A percentile compares a stretch with the other conserved stretches of the same genome.
phyloP scores from a whole-genome alignment of 805 yeast genomes.

The Wickerhamomyces kurtzmanii region DNA sequence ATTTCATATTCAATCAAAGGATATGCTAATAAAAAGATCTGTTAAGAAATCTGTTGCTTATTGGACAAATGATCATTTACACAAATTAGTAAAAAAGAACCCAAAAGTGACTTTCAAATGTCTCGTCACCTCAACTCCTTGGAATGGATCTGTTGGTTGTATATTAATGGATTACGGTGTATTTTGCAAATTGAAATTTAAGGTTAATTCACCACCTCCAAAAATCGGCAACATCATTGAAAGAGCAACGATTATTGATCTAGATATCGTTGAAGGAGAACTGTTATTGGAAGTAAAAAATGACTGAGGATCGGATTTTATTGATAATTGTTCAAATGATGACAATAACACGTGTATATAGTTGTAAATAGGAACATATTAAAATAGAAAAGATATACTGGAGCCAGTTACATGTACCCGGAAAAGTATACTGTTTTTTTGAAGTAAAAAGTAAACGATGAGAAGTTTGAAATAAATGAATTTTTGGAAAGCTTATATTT shows the following conservation, averaged over 20 bases:
- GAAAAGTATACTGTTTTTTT: no score
- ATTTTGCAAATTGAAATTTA: constrained; percentile 19
- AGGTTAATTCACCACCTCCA: constrained; percentile 18
- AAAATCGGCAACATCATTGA: constrained; percentile 33
- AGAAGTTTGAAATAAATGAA: no score
- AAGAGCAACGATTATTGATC: constrained; percentile 26
- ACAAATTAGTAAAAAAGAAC: constrained; percentile 6
- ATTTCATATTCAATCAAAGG: constrained; percentile 34
- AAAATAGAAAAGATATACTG: no score
- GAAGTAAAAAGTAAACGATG: no score
- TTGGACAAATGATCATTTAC: constrained; percentile 24
- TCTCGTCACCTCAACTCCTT: constrained; percentile 31
- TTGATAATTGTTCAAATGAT: no score
- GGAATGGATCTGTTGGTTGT: constrained; percentile 24
- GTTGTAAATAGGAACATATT: no score
- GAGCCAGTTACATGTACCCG: no score
- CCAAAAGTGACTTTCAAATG: constrained; percentile 17
- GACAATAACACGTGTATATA: no score
- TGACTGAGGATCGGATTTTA: no score
- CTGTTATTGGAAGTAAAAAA: constrained; percentile 22
- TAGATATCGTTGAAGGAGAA: constrained; percentile 33
- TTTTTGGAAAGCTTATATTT: no score
- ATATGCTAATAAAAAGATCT: constrained; percentile 24
- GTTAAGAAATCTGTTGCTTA: constrained; percentile 20
- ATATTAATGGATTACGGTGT: constrained; percentile 19